Evolutionary conservation across 345 rosid species (phyloP).

Genomic region (Rhodamnia rubescens): DNA sequence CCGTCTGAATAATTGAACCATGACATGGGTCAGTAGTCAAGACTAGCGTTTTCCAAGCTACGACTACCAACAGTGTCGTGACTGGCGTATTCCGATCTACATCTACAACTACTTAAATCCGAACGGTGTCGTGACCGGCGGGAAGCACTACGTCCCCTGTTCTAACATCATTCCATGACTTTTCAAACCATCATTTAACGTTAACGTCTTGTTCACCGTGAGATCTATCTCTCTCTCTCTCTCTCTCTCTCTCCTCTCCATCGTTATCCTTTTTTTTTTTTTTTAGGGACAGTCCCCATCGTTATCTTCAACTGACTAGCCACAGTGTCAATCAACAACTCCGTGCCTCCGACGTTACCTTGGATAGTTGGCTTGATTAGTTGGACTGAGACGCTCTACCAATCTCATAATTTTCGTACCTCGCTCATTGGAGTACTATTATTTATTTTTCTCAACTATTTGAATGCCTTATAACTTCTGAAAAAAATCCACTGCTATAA

Average conservation of each 20-base stretch:
- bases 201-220: background rate
- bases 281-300: no score
- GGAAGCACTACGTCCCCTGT: accelerated
- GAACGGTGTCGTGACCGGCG: accelerated
- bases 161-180: background rate
- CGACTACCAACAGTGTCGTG: background rate
- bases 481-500: no score
- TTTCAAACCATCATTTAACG: background rate
- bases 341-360: background rate
- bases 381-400: background rate
- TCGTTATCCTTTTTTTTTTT: no score
- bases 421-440: no score
- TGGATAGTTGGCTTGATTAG: background rate
- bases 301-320: background rate
- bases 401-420: no score
- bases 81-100: accelerated
- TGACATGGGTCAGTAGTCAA: background rate
- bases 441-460: no score
- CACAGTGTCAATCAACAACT: background rate
- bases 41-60: background rate
- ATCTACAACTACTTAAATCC: accelerated
- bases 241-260: no score
- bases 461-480: no score
- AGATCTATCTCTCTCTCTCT: background rate
- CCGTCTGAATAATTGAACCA: no score